Evolutionary conservation across 768 basidiomycete species (phyloP), one percentile per base, ranked within the genome.

Genomic region (Boletus pseudo-olivaceus): DNA sequence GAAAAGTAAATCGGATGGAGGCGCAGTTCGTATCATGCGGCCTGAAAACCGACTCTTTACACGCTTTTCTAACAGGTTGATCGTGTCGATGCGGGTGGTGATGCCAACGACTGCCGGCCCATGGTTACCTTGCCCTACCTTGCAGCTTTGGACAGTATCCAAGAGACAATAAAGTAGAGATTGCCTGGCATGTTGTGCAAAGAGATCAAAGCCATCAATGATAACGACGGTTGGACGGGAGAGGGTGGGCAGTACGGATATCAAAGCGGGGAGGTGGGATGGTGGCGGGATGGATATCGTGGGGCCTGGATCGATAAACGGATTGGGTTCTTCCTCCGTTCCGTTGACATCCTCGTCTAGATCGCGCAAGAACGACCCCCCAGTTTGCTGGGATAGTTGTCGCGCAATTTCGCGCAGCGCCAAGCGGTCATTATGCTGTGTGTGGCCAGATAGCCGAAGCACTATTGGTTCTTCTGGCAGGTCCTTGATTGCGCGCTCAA

Each of bases 41-140:
- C 94, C 93, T 2, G 95, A 98, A 73, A 98, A 99, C 4, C 97
- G 83, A 59, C 93, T 97, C 72, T 98, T 97, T 47, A 99, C 97
- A 41, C 97, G 81, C 69, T 99, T 99, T 69, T 99, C 97, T 17
- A 99, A 77, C 3, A 90, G 72, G 58, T 90, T 88, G 55, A 98
- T 80, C 17, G 92, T 88, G 63, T 98, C 94, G 23, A 95, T 79
- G 9, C 94, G 84, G 32, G 84, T 85, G 1, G 94, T 93, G 11
- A 94, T 70, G 8, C 97, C 97, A 34, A 99, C 75, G 33, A 99
- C 85, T 0, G 87, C 88, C 20, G 97, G 71, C 3, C 93, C 94
- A 57, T 81, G 83, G 61, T 67, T 81, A 12, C 75, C 76, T 42
- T 74, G 69, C 17, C 78, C 78, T 3, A 84, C 79, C 54, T 86